Base-by-base conservation (phyloP, 306 rosid genomes). In the Acacia acuminata region DNA sequence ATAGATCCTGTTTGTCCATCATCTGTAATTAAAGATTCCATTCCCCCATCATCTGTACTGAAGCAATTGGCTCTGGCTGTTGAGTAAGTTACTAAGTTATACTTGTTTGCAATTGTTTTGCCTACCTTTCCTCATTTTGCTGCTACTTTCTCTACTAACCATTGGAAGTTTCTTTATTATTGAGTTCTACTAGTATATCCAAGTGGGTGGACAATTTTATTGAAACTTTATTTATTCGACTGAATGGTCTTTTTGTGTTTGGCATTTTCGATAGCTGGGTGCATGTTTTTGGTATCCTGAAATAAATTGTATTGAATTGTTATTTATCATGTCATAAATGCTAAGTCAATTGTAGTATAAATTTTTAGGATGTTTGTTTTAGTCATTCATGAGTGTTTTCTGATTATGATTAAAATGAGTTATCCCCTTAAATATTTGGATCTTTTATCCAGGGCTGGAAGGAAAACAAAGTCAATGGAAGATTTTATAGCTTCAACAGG, bases 1-100 rank as follows among this genome's bases (percentile, higher is more conserved):
- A 43, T 42, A 70, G 20, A 70, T 78, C 82, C 69, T 60, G 85
- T 91, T 86, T 94, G 97, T 80, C 88, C 96, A 40, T 76, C 89
- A 10, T 79, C 82, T 63, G 89, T 79, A 8, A 24, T 50, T 71
- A 71, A 45, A 24, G 56, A 71, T 78, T 81, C 76, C 74, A 87
- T 94, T 85, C 98, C 98, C 79, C 87, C 94, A 30, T 77, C 90
- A 7, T 79, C 91, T 83, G 94, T 86, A 75, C 73, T 96, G 48
- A 94, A 90, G 87, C 99, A 92, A 82, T 79, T 96, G 94, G 98
- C 98, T 80, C 51, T 79, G 67, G 98, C 97, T 82, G 82, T 92
- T 79, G 94, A 96, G 99, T 96, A 87, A 94, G 99, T 89, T 79
- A 55, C 75, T 92, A 87, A 92, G 99, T 90, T 79, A 66, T 74